Conservation (phyloP, 768 basidiomycete genomes). For the Xerocomus potaroensis region DNA sequence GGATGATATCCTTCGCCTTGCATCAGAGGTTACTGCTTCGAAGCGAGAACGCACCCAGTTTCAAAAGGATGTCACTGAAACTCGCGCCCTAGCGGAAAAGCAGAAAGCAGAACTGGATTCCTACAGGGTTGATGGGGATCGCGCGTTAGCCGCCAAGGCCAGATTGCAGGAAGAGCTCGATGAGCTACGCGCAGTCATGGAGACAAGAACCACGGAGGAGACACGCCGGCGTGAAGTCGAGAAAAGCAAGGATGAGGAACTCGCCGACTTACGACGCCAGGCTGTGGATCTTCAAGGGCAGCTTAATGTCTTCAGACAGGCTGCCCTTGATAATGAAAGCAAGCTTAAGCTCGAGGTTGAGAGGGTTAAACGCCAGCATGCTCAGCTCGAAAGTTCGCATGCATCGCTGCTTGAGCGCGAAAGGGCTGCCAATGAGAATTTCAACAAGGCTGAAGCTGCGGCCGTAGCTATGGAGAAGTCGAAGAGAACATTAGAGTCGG, state of each 20-base stretch:
- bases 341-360: slow-evolving; percentile 77
- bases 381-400: slow-evolving; percentile 55
- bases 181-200: slow-evolving; percentile 76
- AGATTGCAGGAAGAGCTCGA: slow-evolving; percentile 83
- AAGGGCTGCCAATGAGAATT: slow-evolving; percentile 45
- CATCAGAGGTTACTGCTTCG: slow-evolving; percentile 48
- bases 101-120: slow-evolving; percentile 58
- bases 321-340: slow-evolving; percentile 60
- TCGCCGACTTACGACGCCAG: slow-evolving; percentile 64
- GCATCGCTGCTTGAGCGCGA: slow-evolving; percentile 62
- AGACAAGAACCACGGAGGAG: slow-evolving; percentile 84
- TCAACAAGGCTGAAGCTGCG: slow-evolving; percentile 44
- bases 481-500: slow-evolving; percentile 65
- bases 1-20: slow-evolving; percentile 54
- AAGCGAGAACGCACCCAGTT: slow-evolving; percentile 52
- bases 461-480: slow-evolving; percentile 62
- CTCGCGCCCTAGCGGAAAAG: slow-evolving; percentile 66
- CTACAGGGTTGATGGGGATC: slow-evolving; percentile 51
- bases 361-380: slow-evolving; percentile 53
- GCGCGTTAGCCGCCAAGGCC: slow-evolving; percentile 40
- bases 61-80: slow-evolving; percentile 57
- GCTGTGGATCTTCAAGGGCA: slow-evolving; percentile 53
- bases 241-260: slow-evolving; percentile 83
- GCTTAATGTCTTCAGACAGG: slow-evolving; percentile 59
- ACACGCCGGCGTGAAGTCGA: slow-evolving; percentile 79